Percentiles rank a stretch among this genome's conserved stretches.
Evolutionary conservation across 2,329 filamentous ascomycete genomes (phyloP).

Genomic region (Xylariaceae sp.): DNA sequence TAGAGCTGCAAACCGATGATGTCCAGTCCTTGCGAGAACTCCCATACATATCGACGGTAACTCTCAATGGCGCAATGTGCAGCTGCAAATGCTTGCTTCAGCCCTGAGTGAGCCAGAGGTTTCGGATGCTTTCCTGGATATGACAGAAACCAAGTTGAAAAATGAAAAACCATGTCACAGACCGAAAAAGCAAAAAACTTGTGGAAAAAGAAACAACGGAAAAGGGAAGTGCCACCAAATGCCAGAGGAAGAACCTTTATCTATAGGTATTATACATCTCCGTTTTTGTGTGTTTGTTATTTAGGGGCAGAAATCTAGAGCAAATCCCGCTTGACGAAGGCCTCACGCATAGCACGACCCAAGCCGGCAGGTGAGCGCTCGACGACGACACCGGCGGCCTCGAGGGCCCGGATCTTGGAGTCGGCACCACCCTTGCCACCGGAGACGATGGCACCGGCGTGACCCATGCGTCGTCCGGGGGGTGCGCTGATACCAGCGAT

Average conservation of each 20-base stretch:
- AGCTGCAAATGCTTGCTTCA: no score
- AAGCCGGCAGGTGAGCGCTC: slow-evolving; percentile 89
- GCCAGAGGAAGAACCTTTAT: slow-evolving; percentile 20
- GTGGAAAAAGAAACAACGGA: not conserved
- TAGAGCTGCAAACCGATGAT: no score
- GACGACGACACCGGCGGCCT: slow-evolving; percentile 89
- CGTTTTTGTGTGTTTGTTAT: slow-evolving; percentile 7
- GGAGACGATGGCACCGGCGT: slow-evolving; percentile 95
- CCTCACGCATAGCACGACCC: slow-evolving; percentile 87
- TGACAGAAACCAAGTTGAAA: not conserved
- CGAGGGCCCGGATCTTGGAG: slow-evolving; percentile 93
- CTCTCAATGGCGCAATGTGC: no score
- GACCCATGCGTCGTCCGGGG: slow-evolving; percentile 94
- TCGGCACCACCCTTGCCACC: slow-evolving; percentile 97
- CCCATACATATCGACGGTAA: no score
- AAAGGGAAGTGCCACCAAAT: slow-evolving; percentile 16
- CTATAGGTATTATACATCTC: slow-evolving; percentile 23
- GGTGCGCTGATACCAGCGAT: slow-evolving; percentile 98
- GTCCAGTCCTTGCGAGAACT: no score
- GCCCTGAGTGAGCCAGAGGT: not conserved
- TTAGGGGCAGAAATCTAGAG: slow-evolving; percentile 54
- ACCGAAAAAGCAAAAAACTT: slow-evolving; percentile 9
- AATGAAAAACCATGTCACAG: slow-evolving; percentile 13
- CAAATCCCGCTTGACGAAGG: slow-evolving; percentile 94
- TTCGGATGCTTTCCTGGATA: not conserved